Evolutionary conservation across 805 yeast species (phyloP).

Genomic region (Candida awuae): DNA sequence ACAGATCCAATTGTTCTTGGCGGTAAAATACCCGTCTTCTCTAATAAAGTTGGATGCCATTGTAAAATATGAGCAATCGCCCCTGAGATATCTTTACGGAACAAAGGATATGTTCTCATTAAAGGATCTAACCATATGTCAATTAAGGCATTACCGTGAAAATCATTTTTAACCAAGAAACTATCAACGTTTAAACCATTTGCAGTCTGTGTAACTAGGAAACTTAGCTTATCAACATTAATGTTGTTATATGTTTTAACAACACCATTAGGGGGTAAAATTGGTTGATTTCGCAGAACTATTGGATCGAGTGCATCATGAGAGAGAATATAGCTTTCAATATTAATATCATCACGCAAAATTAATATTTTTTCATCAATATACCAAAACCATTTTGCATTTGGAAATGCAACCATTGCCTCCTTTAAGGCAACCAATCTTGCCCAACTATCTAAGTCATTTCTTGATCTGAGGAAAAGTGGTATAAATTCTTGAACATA

Average conservation of each 20-base stretch:
- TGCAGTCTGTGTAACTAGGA: conserved; percentile 65
- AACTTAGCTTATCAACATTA: conserved; percentile 44
- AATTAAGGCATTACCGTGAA: conserved; percentile 57
- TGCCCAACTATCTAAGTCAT: conserved; percentile 48
- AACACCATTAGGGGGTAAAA: conserved; percentile 59
- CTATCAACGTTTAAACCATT: conserved; percentile 59
- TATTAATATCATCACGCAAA: conserved; percentile 58
- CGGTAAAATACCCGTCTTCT: conserved; percentile 67
- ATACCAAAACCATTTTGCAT: conserved; percentile 87
- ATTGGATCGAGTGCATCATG: conserved; percentile 55
- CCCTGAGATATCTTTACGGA: conserved; percentile 50
- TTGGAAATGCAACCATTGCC: conserved; percentile 90
- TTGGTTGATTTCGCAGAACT: conserved; percentile 61
- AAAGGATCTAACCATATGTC: conserved; percentile 76
- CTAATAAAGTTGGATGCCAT: conserved; percentile 85
- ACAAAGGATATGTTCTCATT: conserved; percentile 56
- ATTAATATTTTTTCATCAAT: conserved; percentile 71
- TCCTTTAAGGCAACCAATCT: conserved; percentile 61
- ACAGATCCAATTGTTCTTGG: conserved; percentile 7
- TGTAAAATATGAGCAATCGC: conserved; percentile 82
- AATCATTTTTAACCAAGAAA: conserved; percentile 61
- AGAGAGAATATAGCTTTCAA: conserved; percentile 51
- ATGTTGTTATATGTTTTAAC: conserved; percentile 61
- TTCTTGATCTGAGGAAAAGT: conserved; percentile 37
- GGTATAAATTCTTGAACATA: conserved; percentile 82